Conservation (phyloP, 2,329 filamentous ascomycete species). For the Tolypocladium sp. region DNA sequence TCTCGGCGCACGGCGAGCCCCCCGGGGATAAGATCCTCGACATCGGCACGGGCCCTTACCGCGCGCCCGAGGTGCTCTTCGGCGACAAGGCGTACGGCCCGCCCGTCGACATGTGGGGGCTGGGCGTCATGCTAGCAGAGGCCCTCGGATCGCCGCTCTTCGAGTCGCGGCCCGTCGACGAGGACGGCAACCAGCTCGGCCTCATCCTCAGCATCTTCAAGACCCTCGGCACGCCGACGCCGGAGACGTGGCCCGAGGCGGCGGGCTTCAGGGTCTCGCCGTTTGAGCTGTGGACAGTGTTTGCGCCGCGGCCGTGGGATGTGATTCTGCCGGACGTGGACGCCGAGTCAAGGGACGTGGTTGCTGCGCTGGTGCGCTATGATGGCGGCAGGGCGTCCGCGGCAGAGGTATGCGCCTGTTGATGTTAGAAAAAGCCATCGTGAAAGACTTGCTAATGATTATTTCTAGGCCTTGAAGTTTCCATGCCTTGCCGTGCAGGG, state of each 20-base stretch:
- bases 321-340: slow-evolving; percentile 56
- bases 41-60: slow-evolving; percentile 86
- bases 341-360: slow-evolving; percentile 51
- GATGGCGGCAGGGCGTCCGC: slow-evolving; percentile 63
- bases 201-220: slow-evolving; percentile 89
- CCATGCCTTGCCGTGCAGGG: slow-evolving; percentile 4
- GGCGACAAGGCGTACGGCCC: slow-evolving; percentile 65
- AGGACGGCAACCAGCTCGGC: slow-evolving; percentile 84
- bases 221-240: slow-evolving; percentile 77
- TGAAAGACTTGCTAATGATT: background rate
- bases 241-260: slow-evolving; percentile 77
- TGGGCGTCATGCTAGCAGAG: slow-evolving; percentile 78
- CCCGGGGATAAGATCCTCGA: slow-evolving; percentile 72
- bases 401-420: slow-evolving; percentile 22
- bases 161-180: slow-evolving; percentile 60
- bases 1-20: slow-evolving; percentile 54
- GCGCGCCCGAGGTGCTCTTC: slow-evolving; percentile 84
- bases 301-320: slow-evolving; percentile 59
- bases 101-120: slow-evolving; percentile 80
- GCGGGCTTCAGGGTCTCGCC: slow-evolving; percentile 59
- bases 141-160: slow-evolving; percentile 62
- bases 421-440: background rate
- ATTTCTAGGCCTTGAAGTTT: slow-evolving; percentile 13
- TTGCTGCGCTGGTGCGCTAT: slow-evolving; percentile 61
- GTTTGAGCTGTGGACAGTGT: slow-evolving; percentile 82